Percentiles rank a stretch among this genome's conserved stretches.
Conservation (phyloP, 768 basidiomycete genomes). For the Suillus subalutaceus region DNA sequence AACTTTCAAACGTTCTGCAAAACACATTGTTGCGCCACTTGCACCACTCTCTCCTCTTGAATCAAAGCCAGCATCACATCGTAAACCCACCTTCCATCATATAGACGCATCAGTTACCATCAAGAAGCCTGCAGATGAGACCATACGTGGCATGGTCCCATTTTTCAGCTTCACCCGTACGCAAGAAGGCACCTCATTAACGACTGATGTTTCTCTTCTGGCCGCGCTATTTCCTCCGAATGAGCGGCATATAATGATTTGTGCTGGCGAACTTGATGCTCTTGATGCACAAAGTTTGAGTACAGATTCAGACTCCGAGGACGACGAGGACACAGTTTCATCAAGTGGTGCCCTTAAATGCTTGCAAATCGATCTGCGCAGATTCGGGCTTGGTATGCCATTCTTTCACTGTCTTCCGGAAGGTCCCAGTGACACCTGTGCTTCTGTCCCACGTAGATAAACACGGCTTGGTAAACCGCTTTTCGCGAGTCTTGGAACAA, state of each 20-base stretch:
- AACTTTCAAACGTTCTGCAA: constrained; percentile 40
- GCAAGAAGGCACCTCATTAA: constrained; percentile 74
- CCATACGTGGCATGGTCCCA: constrained; percentile 42
- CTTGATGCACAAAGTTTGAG: constrained; percentile 43
- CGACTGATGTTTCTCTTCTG: constrained; percentile 68
- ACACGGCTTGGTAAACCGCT: constrained; percentile 76
- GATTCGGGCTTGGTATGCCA: constrained; percentile 67
- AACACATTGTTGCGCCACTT: constrained; percentile 39
- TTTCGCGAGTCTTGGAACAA: constrained; percentile 71
- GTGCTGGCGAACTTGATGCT: constrained; percentile 67
- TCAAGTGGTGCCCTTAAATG: constrained; percentile 56
- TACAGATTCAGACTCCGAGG: constrained; percentile 43
- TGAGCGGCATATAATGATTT: constrained; percentile 76
- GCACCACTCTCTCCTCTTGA: constrained; percentile 34
- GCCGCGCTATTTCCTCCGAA: constrained; percentile 70
- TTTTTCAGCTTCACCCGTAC: constrained; percentile 85
- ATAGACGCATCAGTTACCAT: constrained; percentile 14
- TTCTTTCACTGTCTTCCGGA: constrained; percentile 6
- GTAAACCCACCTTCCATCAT: constrained; percentile 14
- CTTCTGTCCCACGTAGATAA: constrained; percentile 51
- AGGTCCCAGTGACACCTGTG: constrained; percentile 9
- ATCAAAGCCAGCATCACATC: constrained; percentile 14
- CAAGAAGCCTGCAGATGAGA: constrained; percentile 16
- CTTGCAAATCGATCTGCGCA: constrained; percentile 73
- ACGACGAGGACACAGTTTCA: constrained; percentile 33